These are phyloP conservation scores for Penicillium sclerotiorum DNA, from an alignment of 2,329 filamentous ascomycete species.

Conservation along the genomic window DNA sequence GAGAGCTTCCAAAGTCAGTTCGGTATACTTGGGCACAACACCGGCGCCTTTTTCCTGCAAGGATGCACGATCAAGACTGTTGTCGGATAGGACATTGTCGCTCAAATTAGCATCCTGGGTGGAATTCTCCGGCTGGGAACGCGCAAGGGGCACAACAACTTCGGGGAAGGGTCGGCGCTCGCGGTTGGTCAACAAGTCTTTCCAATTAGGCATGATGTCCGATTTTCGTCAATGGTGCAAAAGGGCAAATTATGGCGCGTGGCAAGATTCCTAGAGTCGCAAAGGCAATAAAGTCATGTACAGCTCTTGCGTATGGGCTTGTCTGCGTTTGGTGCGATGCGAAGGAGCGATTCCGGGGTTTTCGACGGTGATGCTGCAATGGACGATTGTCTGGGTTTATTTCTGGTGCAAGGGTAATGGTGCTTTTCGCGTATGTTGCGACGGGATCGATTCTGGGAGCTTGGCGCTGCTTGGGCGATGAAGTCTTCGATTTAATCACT, in stretches of 20 bases:
- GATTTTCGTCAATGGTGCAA: slow-evolving; percentile 9
- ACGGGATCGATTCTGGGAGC: no score
- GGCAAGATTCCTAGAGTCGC: background rate
- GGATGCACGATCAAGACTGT: slow-evolving; percentile 33
- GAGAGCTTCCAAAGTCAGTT: slow-evolving; percentile 68
- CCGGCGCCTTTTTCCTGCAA: slow-evolving; percentile 41
- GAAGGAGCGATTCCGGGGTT: no score
- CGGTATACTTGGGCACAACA: no score
- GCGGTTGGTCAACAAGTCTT: slow-evolving; percentile 16
- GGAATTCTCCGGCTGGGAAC: no score
- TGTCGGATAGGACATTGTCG: slow-evolving; percentile 32
- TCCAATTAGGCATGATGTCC: slow-evolving; percentile 18
- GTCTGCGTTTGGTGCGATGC: no score
- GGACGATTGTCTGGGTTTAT: no score
- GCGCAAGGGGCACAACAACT: slow-evolving; percentile 53
- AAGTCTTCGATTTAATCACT: no score
- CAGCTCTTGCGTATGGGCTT: background rate
- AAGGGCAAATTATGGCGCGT: background rate
- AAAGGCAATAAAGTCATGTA: background rate
- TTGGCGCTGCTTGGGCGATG: no score
- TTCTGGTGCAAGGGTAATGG: no score
- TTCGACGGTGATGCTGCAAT: no score
- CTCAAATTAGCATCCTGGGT: slow-evolving; percentile 35
- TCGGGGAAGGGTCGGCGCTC: slow-evolving; percentile 42
- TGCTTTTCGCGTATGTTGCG: no score